A percentile compares a stretch with the other conserved stretches of the same genome.
Conservation (phyloP, 1,139 yeast species). For the Hanseniaspora gamundiae region DNA sequence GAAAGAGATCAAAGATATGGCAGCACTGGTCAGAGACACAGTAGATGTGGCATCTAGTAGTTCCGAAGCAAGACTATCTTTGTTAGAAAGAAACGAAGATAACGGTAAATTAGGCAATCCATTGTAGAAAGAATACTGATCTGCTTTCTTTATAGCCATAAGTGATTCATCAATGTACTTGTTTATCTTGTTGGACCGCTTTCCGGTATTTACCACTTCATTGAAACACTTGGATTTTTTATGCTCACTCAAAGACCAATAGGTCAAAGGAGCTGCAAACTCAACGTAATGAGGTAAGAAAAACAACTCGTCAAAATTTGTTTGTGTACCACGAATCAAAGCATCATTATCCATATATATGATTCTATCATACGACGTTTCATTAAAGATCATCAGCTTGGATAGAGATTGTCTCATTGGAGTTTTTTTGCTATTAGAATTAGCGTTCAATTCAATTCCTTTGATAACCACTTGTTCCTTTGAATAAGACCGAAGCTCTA, state of each 20-base stretch:
- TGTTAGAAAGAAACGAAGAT: conserved; percentile 13
- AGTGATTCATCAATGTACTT: conserved; percentile 12
- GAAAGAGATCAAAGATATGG: conserved; percentile 10
- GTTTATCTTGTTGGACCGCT: conserved; percentile 15
- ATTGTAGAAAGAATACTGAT: conserved; percentile 20
- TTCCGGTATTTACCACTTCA: conserved; percentile 14
- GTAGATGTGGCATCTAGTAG: conserved; percentile 17
- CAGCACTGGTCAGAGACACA: conserved; percentile 13
- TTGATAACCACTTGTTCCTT: conserved; percentile 19
- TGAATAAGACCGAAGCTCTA: conserved; percentile 11
- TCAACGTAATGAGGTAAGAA: conserved; percentile 28
- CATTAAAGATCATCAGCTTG: conserved; percentile 40
- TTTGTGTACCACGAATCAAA: conserved; percentile 14
- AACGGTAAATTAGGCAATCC: conserved; percentile 23
- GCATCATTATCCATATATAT: conserved; percentile 35
- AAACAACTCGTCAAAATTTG: conserved; percentile 35
- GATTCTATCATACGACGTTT: conserved; percentile 36
- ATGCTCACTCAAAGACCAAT: conserved; percentile 18
- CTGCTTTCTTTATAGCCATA: conserved; percentile 14
- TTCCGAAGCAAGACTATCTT: conserved; percentile 19
- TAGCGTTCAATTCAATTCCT: conserved; percentile 18
- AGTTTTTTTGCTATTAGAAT: conserved; percentile 16
- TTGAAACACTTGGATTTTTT: conserved; percentile 15
- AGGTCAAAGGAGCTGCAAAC: conserved; percentile 24
- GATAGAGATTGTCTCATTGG: conserved; percentile 45